A percentile compares a stretch with the other conserved stretches of the same genome.
phyloP scores from a whole-genome alignment of 768 basidiomycete species.

The Leucosporidium scottii region DNA sequence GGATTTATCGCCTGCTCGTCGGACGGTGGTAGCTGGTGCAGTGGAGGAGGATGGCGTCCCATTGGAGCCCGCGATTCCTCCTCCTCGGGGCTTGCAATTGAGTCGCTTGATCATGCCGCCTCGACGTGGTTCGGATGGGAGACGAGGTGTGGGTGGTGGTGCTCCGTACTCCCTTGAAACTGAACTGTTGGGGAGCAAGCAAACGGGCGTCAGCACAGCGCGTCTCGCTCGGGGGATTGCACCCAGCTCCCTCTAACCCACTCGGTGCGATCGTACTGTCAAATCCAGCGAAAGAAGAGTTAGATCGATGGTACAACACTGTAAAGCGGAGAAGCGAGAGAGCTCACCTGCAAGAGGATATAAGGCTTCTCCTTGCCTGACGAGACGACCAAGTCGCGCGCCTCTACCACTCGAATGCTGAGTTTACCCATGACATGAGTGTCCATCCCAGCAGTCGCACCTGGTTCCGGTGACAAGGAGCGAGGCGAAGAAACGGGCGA shows the following conservation, averaged over 20 bases:
- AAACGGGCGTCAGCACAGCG: not conserved
- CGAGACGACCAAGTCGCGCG: constrained; percentile 55
- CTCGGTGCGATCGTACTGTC: constrained; percentile 27
- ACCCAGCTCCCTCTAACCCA: not conserved
- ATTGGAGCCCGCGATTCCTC: too few species aligned
- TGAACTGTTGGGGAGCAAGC: not conserved
- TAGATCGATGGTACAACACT: too few species aligned
- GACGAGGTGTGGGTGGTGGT: not conserved
- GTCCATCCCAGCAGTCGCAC: not conserved
- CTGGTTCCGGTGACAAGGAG: not conserved
- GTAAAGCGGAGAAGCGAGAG: too few species aligned
- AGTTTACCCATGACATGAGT: constrained; percentile 52
- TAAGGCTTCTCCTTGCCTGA: constrained; percentile 11
- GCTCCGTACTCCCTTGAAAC: constrained; percentile 29
- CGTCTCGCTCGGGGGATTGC: not conserved
- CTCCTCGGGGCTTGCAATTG: too few species aligned
- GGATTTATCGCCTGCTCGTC: too few species aligned
- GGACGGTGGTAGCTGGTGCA: too few species aligned
- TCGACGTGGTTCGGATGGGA: too few species aligned
- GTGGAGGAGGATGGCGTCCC: too few species aligned
- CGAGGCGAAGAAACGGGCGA: constrained; percentile 6
- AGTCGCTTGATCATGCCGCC: too few species aligned
- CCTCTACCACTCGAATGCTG: constrained; percentile 88
- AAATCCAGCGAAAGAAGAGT: too few species aligned
- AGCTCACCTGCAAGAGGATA: constrained; percentile 20